Percentiles rank a stretch among this genome's conserved stretches.
These are phyloP conservation scores for Rubroboletus satanas DNA, from an alignment of 768 basidiomycete species.

Conservation along the genomic window DNA sequence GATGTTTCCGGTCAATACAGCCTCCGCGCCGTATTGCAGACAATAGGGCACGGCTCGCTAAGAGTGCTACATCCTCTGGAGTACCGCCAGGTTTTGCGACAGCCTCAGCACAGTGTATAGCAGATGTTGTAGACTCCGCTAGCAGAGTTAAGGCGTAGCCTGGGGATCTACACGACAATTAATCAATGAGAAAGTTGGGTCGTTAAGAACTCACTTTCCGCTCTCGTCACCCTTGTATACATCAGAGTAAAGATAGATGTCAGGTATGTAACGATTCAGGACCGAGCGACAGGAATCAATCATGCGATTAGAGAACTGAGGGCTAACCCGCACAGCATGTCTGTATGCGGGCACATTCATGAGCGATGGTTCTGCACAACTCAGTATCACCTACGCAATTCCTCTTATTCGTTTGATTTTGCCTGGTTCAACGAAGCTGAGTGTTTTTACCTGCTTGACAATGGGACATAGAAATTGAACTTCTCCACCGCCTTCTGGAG, in stretches of 20 bases:
- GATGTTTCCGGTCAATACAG: conserved; percentile 88
- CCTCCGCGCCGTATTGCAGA: conserved; percentile 79
- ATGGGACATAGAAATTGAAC: conserved; percentile 90
- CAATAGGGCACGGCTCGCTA: conserved; percentile 75
- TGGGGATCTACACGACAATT: conserved; percentile 63
- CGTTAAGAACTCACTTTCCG: conserved; percentile 68
- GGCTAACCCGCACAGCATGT: conserved; percentile 93
- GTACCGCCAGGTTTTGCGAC: conserved; percentile 77
- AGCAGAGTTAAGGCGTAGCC: conserved; percentile 91
- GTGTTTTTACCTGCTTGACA: conserved; percentile 84
- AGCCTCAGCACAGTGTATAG: conserved; percentile 83
- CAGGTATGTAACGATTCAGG: conserved; percentile 94
- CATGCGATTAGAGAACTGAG: conserved; percentile 97
- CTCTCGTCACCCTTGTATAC: conserved; percentile 98
- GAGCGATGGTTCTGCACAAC: neutral
- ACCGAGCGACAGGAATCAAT: conserved; percentile 92
- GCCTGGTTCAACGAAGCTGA: conserved; percentile 90
- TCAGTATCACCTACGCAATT: conserved; percentile 67
- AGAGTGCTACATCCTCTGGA: conserved; percentile 89
- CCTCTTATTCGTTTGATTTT: conserved; percentile 94
- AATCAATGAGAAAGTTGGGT: neutral
- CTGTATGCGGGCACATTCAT: conserved; percentile 37
- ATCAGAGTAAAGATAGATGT: conserved; percentile 97
- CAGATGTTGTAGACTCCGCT: conserved; percentile 89
- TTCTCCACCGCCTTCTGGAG: conserved; percentile 91